A percentile compares a stretch with the other conserved stretches of the same genome.
Conservation (phyloP, 148 eudicot genomes). For the Chenopodium quinoa region DNA sequence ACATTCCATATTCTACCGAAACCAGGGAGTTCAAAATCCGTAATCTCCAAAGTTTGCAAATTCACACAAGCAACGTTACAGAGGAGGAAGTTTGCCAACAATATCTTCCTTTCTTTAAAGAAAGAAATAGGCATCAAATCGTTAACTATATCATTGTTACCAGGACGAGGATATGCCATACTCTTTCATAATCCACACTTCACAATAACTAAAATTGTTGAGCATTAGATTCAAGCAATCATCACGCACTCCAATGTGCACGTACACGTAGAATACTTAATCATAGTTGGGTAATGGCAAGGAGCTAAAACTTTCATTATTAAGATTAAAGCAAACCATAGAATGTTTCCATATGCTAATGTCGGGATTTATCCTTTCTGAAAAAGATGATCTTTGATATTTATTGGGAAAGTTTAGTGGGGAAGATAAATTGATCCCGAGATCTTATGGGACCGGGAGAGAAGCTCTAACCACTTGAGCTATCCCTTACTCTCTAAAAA, state of each 20-base stretch:
- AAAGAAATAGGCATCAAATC: conserved; percentile 3
- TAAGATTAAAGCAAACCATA: conserved; percentile 7
- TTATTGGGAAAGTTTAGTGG: too few relatives aligned
- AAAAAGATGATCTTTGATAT: too few relatives aligned
- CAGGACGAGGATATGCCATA: conserved; percentile 11
- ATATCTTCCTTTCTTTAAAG: not conserved
- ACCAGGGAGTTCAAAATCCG: not conserved
- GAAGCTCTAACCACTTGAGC: too few relatives aligned
- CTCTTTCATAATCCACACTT: conserved; percentile 17
- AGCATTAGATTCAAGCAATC: conserved; percentile 2
- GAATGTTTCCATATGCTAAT: not conserved
- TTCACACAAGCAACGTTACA: not conserved
- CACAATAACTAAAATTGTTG: not conserved
- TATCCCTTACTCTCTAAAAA: too few relatives aligned
- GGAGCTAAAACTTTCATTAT: not conserved
- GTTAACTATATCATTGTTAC: not conserved
- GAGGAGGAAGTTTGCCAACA: not conserved
- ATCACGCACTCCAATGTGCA: not conserved
- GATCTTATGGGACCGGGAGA: too few relatives aligned
- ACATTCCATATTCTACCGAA: not conserved
- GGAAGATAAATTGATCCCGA: too few relatives aligned
- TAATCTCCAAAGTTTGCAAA: conserved; percentile 8
- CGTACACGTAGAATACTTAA: too few relatives aligned
- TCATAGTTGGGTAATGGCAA: not conserved
- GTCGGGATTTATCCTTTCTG: too few relatives aligned